Evolutionary conservation across 2,329 filamentous ascomycete species (phyloP), one percentile per base, ranked within the genome.

Genomic region (Cladophialophora psammophila): DNA sequence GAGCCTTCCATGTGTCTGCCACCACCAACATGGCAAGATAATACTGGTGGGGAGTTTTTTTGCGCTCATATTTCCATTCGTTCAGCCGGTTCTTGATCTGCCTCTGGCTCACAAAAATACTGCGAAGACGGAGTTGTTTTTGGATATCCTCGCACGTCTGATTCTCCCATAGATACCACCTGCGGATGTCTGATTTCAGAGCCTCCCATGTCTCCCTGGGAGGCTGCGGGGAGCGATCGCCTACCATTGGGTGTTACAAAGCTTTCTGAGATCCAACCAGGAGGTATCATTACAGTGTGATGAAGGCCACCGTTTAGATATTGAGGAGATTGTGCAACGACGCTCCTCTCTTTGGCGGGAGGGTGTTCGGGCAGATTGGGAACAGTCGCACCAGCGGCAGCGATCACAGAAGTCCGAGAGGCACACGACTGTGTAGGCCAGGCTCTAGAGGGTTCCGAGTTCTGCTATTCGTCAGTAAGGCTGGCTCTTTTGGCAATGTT

Each of bases 31-130:
- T 68, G 20, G 69, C 69, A 18, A 65, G 60, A 52, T 71, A 71
- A 32, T 66, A 56, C n/a, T 58, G 57, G 15, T 52, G 52, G 13
- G 59, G 57, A 15, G 67, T 69, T 50, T 68, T 71, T 34, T 72
- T 72, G 48, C 60, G 26, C 40, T 71, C 66, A 31, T 60, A 69
- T 3, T 63, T 62, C 71, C 71, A 72, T 53, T 66, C 67, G 31
- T 60, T 66, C 18, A 72, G 55, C 53, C 60, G 62, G 45, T 61
- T 65, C 31, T 72, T 72, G 62, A 69, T 63, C 65, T 71, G 69
- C 48, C 69, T 64, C 20, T 60, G 40, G 15, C 58, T 71, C 15
- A 68, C 59, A 15, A 61, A n/a, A 32, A 71, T 62, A 26, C 60
- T 34, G 15, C 67, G 45, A 13, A 50, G 31, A 20, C 59, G 40